These are phyloP conservation scores for Aurifilum marmelostoma DNA, from an alignment of 2,329 filamentous ascomycete species.

Conservation along the genomic window DNA sequence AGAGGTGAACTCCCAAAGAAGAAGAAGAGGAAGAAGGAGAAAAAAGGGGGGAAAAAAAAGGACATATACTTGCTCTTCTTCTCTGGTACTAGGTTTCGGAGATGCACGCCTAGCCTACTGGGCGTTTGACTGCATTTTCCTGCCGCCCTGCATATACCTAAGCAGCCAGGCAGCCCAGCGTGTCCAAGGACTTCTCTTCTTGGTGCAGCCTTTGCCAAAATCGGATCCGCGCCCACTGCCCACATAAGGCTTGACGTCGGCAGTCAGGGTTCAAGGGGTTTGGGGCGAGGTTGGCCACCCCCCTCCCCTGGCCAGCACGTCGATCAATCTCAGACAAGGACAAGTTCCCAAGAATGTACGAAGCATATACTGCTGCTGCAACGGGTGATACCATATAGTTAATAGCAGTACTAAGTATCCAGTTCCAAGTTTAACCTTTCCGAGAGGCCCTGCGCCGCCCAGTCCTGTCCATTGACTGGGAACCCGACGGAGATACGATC, in stretches of 20 bases:
- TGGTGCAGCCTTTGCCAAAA: not conserved
- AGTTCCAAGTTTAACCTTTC: not conserved
- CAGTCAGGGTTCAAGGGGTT: not conserved
- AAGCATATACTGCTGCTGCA: not conserved
- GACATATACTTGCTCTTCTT: too few species aligned
- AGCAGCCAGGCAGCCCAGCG: not conserved
- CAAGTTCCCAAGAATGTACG: not conserved
- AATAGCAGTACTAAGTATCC: too few species aligned
- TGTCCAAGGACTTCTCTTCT: not conserved
- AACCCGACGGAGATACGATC: not conserved
- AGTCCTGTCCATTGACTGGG: not conserved
- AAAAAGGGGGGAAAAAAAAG: too few species aligned
- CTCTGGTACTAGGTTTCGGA: not conserved
- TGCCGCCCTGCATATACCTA: not conserved
- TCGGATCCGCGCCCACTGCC: not conserved
- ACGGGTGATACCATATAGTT: too few species aligned
- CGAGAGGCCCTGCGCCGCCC: not conserved
- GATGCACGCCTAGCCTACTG: not conserved
- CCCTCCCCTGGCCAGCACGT: not conserved
- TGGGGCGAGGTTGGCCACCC: not conserved
- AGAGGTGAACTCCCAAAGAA: too few species aligned
- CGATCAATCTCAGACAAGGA: not conserved
- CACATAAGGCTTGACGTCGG: constrained; percentile 1
- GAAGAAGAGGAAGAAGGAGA: not conserved
- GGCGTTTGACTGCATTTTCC: not conserved